Base-by-base conservation (phyloP, 768 basidiomycete genomes). In the Lepiota venenata region DNA sequence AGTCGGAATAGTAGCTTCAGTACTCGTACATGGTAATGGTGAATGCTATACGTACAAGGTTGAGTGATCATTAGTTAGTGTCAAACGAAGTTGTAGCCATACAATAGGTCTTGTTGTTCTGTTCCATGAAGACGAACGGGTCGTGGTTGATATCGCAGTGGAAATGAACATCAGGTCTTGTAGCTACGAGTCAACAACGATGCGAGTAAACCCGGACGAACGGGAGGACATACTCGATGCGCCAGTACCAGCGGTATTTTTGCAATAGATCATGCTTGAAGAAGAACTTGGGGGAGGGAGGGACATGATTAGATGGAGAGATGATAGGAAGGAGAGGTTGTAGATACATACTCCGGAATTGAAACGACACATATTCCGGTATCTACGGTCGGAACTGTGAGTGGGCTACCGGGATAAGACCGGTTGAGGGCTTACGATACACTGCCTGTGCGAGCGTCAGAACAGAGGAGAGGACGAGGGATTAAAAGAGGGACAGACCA, bases 1-100 rank as follows among this genome's bases (percentile, higher is more conserved):
- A 0, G 85, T 85, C 8, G 83, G 80, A 32, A 92, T 88, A 2
- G 90, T 92, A 49, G 81, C 81, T 45, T 79, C 76, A 59, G n/a
- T 84, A 89, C 63, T 92, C 90, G 62, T 83, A 87, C 56, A 91
- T 74, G 0, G 85, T 80, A 38, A 91, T 78, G 0, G 87, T 89
- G 71, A 89, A 93, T 6, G 78, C 82, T 69, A 53, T 15, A 15
- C 10, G 14, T 20, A 16, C n/a, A 32, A 18, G 22, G 6, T 38
- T 78, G 42, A 18, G 18, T 9, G 20, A 14, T 42, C 9, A 4
- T 15, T 48, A 20, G 8, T 15, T 25, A 15, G 14, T 29, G 14
- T 4, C 3, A n/a, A 7, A 15, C 16, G 16, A 16, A 11, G n/a
- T 7, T 16, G n/a, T 21, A 27, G 4, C 59, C 66, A 12, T 59